phyloP scores from a whole-genome alignment of 768 basidiomycete genomes.

The Rhizopogon roseolus region DNA sequence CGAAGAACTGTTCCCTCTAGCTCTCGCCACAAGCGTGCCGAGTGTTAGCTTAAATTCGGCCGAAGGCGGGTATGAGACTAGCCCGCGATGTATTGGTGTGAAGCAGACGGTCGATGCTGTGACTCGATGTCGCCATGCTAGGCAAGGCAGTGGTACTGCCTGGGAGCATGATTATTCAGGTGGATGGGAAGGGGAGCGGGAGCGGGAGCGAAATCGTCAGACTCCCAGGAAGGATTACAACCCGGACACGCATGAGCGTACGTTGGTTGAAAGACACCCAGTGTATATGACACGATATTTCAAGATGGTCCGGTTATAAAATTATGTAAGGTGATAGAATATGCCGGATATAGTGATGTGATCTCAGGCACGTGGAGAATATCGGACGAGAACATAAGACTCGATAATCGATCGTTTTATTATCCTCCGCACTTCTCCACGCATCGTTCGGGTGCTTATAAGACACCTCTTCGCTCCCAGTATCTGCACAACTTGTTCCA shows the following conservation, averaged over 20 bases:
- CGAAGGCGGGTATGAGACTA: constrained; percentile 2
- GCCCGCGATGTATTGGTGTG: constrained; percentile 6
- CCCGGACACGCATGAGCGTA: neutral
- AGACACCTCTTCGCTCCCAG: constrained; percentile 1
- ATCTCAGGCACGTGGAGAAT: neutral
- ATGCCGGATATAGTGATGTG: neutral
- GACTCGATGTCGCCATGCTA: neutral
- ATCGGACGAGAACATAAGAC: neutral
- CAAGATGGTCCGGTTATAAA: neutral
- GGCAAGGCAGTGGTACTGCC: neutral
- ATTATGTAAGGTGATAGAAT: neutral
- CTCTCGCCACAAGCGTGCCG: no score
- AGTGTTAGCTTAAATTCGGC: neutral
- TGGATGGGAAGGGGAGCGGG: neutral
- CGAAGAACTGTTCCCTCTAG: no score
- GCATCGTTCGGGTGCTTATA: constrained; percentile 2
- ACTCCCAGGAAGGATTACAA: neutral
- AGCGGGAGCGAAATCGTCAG: neutral
- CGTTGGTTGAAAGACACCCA: neutral
- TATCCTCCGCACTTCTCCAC: neutral
- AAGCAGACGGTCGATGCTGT: neutral
- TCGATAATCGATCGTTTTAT: constrained; percentile 1
- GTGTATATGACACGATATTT: neutral
- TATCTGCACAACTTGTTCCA: constrained; percentile 1
- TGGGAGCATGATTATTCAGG: constrained; percentile 8